Evolutionary conservation across 1,284 basidiomycete species (phyloP), one percentile per base, ranked within the genome.

Genomic region (Marasmius sp.): DNA sequence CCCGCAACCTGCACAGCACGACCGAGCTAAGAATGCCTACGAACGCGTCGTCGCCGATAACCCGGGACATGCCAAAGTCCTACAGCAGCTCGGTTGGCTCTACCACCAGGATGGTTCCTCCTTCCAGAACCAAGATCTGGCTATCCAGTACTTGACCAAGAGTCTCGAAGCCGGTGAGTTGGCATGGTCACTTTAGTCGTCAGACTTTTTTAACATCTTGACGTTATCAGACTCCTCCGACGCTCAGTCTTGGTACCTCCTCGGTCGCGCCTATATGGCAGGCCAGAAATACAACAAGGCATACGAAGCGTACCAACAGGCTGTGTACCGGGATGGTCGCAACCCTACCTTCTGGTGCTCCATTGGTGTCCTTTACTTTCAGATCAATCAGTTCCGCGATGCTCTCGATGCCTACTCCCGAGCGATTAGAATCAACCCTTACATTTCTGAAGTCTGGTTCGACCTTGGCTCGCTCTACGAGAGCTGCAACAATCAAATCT

Each of bases 281-380:
- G 94, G 93, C n/a, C 93, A 95, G 75, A 97, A 98, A 74, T 98
- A 97, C 81, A 98, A 97, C 85, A 98, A 98, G 77, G 97, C 97
- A 1, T 99, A 99, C 79, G 96, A 99, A 77, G 96, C 97, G 0
- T 99, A 99, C 72, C 97, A 99, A 73, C 97, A 99, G 76, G 97
- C 97, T 5, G 96, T 99, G 27, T 99, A 99, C 77, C 91, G 96
- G 55, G 97, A 99, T 70, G 96, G 97, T 9, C 94, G 96, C 66
- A 99, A 98, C 74, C 97, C 97, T 0, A 98, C 97, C 0, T 98
- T 98, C 79, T 99, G 97, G 97, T 99, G 97, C 75, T 98, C 95
- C 33, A 99, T 99, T 69, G 97, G 97, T 60, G 97, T 99, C 0
- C 85, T 99, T 1, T 99, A 99, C 76, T 99, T 98, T 84, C 96